Evolutionary conservation across 495 filamentous ascomycete species (phyloP).

Genomic region (Bathelium albidoporum): DNA sequence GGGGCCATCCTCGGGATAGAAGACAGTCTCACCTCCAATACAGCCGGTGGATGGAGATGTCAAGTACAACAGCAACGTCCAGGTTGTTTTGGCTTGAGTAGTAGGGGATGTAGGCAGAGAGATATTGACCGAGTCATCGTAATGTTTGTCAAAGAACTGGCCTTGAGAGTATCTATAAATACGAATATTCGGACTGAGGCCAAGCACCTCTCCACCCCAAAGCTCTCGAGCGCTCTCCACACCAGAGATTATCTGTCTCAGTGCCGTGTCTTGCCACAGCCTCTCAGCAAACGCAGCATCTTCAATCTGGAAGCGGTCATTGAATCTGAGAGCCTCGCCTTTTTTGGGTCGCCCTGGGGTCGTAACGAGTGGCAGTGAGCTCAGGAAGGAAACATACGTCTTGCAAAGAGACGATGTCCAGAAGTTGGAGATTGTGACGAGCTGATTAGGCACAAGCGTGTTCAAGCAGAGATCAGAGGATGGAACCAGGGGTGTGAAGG

Average conservation of each 20-base stretch:
- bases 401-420: constrained; percentile 72
- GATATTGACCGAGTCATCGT: constrained; percentile 69
- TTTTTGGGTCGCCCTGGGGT: constrained; percentile 77
- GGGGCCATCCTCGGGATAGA: constrained; percentile 63
- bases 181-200: constrained; percentile 79
- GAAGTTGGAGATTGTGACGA: constrained; percentile 67
- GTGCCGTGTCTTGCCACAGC: constrained; percentile 40
- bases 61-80: constrained; percentile 85
- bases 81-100: constrained; percentile 69
- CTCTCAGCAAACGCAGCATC: constrained; percentile 64
- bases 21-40: constrained; percentile 78
- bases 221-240: constrained; percentile 29
- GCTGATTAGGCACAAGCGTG: constrained; percentile 53
- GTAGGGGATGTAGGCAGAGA: constrained; percentile 40
- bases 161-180: constrained; percentile 84
- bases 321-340: constrained; percentile 76
- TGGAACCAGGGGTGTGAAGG: constrained; percentile 63
- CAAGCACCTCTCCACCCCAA: constrained; percentile 80
- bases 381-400: constrained; percentile 68
- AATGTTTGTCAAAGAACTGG: constrained; percentile 82
- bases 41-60: constrained; percentile 58
- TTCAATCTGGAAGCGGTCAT: constrained; percentile 80
- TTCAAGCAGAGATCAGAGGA: constrained; percentile 50
- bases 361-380: constrained; percentile 62
- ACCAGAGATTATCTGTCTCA: constrained; percentile 27